A percentile compares a stretch with the other conserved stretches of the same genome.
Conservation (phyloP, 2,329 filamentous ascomycete genomes). For the Ophioceras dolichostomum region DNA sequence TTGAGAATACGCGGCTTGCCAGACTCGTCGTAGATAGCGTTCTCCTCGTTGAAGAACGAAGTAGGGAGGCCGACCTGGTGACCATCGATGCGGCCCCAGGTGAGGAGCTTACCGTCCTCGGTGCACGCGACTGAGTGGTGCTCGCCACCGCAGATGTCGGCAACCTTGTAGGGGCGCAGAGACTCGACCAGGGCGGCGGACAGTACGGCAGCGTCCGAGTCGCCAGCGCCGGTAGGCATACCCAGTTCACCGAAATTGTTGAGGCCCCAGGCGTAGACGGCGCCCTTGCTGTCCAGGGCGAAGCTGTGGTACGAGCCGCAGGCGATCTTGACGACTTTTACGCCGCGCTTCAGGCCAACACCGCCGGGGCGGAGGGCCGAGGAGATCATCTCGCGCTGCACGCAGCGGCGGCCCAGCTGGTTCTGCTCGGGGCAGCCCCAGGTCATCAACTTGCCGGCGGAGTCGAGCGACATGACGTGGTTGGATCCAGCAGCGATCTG, state of each 20-base stretch:
- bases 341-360: constrained; percentile 23
- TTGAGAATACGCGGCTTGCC: constrained; percentile 60
- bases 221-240: constrained; percentile 43
- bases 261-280: constrained; percentile 71
- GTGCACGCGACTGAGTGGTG: constrained; percentile 64
- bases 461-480: constrained; percentile 57
- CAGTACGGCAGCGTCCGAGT: constrained; percentile 60
- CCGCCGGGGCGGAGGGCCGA: constrained; percentile 21
- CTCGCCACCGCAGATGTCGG: constrained; percentile 51
- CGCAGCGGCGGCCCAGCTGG: constrained; percentile 46
- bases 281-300: constrained; percentile 57
- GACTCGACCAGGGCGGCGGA: constrained; percentile 55
- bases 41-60: constrained; percentile 40
- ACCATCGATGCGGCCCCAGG: constrained; percentile 48
- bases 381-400: constrained; percentile 37
- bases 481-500: constrained; percentile 56
- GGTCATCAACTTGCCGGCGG: constrained; percentile 50
- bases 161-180: constrained; percentile 52
- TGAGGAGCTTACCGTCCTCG: constrained; percentile 40
- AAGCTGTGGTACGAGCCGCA: constrained; percentile 73
- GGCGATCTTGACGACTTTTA: constrained; percentile 55
- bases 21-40: constrained; percentile 51
- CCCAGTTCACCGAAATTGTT: constrained; percentile 82
- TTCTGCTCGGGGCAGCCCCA: constrained; percentile 65
- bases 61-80: constrained; percentile 45